Evolutionary conservation across 129 eudicot genomes (phyloP).

Genomic region (Silybum marianum): DNA sequence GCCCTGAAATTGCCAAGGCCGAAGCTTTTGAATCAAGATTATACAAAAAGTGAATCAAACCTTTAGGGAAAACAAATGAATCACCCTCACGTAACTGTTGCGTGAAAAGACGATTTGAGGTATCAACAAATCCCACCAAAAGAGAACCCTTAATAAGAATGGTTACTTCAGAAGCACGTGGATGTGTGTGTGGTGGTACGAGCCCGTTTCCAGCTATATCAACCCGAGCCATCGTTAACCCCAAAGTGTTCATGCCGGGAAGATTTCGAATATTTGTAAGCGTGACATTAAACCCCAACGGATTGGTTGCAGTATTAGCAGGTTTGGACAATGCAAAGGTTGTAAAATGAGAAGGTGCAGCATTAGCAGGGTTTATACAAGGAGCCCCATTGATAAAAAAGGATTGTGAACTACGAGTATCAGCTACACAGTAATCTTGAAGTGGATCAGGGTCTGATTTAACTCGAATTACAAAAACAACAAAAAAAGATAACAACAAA

Average conservation of each 20-base stretch:
- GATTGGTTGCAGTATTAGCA: conserved; percentile 54
- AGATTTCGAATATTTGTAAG: conserved; percentile 54
- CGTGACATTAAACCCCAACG: conserved; percentile 67
- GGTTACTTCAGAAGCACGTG: conserved; percentile 84
- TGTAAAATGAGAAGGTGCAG: conserved; percentile 59
- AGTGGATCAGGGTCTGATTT: conserved; percentile 75
- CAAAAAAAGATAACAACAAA: conserved; percentile 20
- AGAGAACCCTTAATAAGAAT: conserved; percentile 60
- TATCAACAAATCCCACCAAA: conserved; percentile 81
- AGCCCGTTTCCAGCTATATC: conserved; percentile 74
- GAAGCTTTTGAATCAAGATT: conserved; percentile 48
- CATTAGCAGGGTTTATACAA: conserved; percentile 61
- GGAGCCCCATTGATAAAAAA: conserved; percentile 61
- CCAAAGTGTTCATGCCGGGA: conserved; percentile 78
- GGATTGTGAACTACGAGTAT: conserved; percentile 37
- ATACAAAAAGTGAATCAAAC: conserved; percentile 66
- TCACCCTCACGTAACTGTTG: conserved; percentile 69
- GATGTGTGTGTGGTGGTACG: conserved; percentile 84
- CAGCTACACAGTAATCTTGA: conserved; percentile 84
- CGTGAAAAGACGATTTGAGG: conserved; percentile 56
- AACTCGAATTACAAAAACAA: conserved; percentile 11
- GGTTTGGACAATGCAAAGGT: conserved; percentile 70
- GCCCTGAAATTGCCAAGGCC: conserved; percentile 68
- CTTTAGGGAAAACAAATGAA: conserved; percentile 73
- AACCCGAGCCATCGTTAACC: conserved; percentile 72